Base-by-base conservation (phyloP, 495 filamentous ascomycete genomes). In the Podospora pseudopauciseta region DNA sequence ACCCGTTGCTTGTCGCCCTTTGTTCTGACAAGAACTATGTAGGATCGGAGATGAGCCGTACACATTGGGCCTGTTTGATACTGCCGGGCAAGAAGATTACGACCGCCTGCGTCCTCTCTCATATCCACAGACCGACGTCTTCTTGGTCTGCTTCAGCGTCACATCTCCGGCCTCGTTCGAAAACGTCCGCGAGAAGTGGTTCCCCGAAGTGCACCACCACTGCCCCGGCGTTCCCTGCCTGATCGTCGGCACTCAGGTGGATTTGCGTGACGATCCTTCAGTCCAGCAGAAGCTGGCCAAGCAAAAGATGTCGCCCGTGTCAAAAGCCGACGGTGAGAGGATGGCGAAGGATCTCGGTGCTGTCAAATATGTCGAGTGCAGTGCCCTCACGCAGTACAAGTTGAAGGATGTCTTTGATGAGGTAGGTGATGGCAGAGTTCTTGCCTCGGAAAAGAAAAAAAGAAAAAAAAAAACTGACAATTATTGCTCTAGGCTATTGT, bases 21-120 rank as follows among this genome's bases (percentile, higher is more conserved):
- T 65, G 32, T 16, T 59, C 26, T 23, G 27, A 28, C 23, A 1
- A 23, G 23, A 23, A 23, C 23, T 44, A n/a, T 54, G 27, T 72
- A 99, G 95, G 95, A 99, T 99, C 78, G 95, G 95, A 67, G 95
- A 99, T 80, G 95, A 99, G 80, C 95, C 95, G 27, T 98, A 99
- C 76, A 99, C 95, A 11, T 86, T 99, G 54, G 95, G 95, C 34
- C 87, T 99, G 7, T 99, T 99, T 76, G 95, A 99, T 89, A 99
- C 95, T 34, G 95, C 95, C 63, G 95, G 95, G 73, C 95, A 99
- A 84, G 95, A 99, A 83, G 95, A 99, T 88, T 98, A 99, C 79
- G 95, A 99, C 81, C 92, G 95, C 67, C 88, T 99, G 56, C 92
- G 95, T 53, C 95, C 95, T 18, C 86, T 98, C 66, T 98, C 95